phyloP scores from a whole-genome alignment of 208 protist genomes.

The Zelonia costaricensis region DNA sequence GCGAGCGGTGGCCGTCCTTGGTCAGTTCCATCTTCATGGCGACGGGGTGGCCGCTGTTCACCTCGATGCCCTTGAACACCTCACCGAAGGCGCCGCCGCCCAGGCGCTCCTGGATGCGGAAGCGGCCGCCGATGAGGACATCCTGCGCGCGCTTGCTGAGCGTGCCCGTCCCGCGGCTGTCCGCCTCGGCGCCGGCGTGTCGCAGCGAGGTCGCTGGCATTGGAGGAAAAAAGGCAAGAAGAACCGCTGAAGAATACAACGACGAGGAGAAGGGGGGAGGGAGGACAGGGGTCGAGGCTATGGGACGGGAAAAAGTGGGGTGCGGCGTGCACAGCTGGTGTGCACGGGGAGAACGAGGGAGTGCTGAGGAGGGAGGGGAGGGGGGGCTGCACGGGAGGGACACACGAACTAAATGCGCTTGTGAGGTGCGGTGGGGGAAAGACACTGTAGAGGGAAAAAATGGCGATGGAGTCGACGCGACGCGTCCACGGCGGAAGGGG shows the following conservation, averaged over 20 bases:
- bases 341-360: no score
- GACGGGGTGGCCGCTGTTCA: constrained; percentile 56
- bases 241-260: not conserved
- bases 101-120: constrained; percentile 93
- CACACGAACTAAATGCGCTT: no score
- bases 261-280: no score
- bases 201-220: constrained; percentile 13
- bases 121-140: constrained; percentile 90
- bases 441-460: no score
- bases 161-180: not conserved
- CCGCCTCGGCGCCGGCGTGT: not conserved
- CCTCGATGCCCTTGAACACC: constrained; percentile 91
- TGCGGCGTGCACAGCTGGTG: no score
- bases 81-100: constrained; percentile 98
- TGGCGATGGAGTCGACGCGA: no score
- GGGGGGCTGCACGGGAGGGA: no score
- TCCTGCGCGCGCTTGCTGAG: constrained; percentile 24
- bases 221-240: constrained; percentile 2
- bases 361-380: no score
- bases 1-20: constrained; percentile 52
- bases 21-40: constrained; percentile 88
- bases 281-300: not conserved
- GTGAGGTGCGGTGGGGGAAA: no score
- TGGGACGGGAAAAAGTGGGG: not conserved
- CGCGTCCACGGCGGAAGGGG: no score